Base-by-base conservation (phyloP, 202 grass and related monocot species). In the Schoenoplectus tabernaemontani region DNA sequence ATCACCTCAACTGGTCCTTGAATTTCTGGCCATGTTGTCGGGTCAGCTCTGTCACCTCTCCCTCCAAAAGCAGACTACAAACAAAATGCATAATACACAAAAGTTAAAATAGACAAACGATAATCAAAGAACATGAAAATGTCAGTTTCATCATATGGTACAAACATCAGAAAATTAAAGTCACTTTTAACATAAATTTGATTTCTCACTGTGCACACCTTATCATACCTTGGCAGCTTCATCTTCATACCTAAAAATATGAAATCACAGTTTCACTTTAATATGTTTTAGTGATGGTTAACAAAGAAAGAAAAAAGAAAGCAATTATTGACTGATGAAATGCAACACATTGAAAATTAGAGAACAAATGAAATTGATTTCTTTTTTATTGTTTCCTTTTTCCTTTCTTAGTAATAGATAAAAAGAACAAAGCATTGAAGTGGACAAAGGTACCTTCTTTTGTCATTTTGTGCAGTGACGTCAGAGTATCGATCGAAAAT, bases 221-320 rank as follows among this genome's bases (percentile, higher is more conserved):
- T 99, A 80, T 99, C 71, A 81, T 99, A 99, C 50, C 92, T 90
- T 74, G 96, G 96, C 82, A 99, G 60, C 68, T 96, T 99, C 96
- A 99, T 99, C 88, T 93, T 99, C 70, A 73, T 82, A 87, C 88
- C 92, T 99, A 86, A 70, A 92, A 83, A 57, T 76, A 78, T 56
- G 42, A 64, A 78, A 81, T 76, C 57, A 87, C 4, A 84, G 19
- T 63, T 62, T 78, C 56, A 87, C 48, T 82, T 85, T 76, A 82
- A 20, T 71, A 70, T 81, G 3, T 59, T 39, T 63, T 44, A 50
- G 44, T 32, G 23, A 51, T 9, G 3, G 6, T 74, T 74, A 28
- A 7, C 36, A 77, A 88, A 43, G 81, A 51, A 64, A 42, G 1
- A n/a, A 47, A 85, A 30, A 80, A 85, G 32, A 39, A 57, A 47